These are phyloP conservation scores for Citrus cavaleriei DNA, from an alignment of 345 rosid genomes.

Conservation along the genomic window DNA sequence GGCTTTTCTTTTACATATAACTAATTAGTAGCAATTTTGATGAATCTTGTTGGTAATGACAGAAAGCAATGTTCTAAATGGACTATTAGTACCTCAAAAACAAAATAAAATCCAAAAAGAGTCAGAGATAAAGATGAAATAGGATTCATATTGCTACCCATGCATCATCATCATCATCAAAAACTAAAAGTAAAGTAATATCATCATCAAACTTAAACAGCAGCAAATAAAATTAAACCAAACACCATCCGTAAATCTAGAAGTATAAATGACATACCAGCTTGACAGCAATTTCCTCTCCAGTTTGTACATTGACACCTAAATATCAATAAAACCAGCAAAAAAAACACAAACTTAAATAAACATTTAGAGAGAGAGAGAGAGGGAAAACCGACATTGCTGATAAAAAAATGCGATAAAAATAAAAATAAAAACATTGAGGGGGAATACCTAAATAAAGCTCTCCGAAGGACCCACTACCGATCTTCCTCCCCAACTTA, in stretches of 20 bases:
- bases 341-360: background rate
- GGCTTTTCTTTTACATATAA: background rate
- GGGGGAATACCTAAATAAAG: constrained; percentile 56
- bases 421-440: background rate
- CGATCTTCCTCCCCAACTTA: constrained; percentile 77
- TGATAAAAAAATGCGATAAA: background rate
- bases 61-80: background rate
- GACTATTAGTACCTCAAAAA: background rate
- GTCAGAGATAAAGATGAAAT: background rate
- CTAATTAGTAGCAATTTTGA: background rate
- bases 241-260: background rate
- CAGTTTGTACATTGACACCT: constrained; percentile 77
- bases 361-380: background rate
- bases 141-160: background rate
- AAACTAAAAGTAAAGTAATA: background rate
- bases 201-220: background rate
- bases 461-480: constrained; percentile 82
- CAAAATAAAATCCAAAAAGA: background rate
- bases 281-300: constrained; percentile 87
- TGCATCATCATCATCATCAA: background rate
- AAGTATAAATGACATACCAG: constrained; percentile 40
- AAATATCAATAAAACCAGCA: constrained; percentile 13
- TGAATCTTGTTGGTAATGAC: background rate
- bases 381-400: background rate
- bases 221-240: background rate